Evolutionary conservation across 2,329 filamentous ascomycete genomes (phyloP).

Genomic region (Thermothelomyces thermophilus): DNA sequence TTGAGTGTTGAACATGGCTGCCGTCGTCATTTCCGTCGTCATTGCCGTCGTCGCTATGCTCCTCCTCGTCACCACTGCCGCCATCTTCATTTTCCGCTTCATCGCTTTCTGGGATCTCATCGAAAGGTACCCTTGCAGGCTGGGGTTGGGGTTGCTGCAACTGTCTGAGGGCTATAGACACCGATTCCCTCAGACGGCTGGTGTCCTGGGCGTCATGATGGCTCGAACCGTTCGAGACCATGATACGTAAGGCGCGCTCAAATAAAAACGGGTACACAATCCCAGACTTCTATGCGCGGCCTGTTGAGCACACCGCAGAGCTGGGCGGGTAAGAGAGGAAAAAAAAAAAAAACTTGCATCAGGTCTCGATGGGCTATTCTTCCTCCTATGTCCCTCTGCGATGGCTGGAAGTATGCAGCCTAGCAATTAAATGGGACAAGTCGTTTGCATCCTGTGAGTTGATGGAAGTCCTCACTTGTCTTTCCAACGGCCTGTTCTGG

Average conservation of each 20-base stretch:
- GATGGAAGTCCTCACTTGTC: background rate
- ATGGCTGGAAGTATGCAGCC: background rate
- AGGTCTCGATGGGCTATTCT: background rate
- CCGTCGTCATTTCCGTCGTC: background rate
- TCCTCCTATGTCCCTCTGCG: no score
- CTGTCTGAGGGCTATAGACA: conserved; percentile 12
- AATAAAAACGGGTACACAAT: no score
- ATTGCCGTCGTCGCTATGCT: background rate
- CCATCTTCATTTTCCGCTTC: background rate
- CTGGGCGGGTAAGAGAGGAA: no score
- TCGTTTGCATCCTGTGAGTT: background rate
- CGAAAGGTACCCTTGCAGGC: background rate
- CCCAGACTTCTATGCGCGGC: no score
- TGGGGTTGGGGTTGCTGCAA: background rate
- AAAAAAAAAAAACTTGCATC: background rate
- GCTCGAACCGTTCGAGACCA: conserved; percentile 10
- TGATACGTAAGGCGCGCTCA: background rate
- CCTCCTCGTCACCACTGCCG: background rate
- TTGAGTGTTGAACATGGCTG: background rate
- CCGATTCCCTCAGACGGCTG: conserved; percentile 3
- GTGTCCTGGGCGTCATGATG: background rate
- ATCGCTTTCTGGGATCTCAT: conserved; percentile 15
- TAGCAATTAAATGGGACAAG: background rate
- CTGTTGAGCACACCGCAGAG: no score
- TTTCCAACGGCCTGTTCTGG: no score